Percentiles rank a stretch among this genome's conserved stretches.
Evolutionary conservation across 2,329 filamentous ascomycete species (phyloP).

Genomic region (Trichocomaceae sp.): DNA sequence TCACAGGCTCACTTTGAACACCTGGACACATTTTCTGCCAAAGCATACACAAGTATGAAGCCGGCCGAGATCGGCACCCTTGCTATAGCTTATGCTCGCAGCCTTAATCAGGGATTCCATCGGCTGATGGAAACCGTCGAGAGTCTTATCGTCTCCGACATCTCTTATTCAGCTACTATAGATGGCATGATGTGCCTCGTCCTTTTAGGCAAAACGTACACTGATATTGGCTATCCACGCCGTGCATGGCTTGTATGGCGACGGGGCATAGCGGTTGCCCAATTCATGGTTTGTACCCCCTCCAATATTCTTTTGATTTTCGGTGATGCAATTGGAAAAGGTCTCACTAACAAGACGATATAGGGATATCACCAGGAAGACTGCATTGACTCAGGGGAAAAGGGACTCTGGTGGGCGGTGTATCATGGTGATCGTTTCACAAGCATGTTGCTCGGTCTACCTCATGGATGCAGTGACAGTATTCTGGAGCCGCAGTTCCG

Average conservation of each 20-base stretch:
- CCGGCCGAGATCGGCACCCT: neutral
- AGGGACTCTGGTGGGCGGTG: neutral
- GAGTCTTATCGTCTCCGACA: neutral
- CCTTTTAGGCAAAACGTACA: constrained; percentile 1
- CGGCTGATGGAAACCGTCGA: neutral
- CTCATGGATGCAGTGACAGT: constrained; percentile 1
- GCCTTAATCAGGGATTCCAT: neutral
- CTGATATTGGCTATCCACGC: constrained; percentile 2
- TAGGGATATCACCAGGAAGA: constrained; percentile 1
- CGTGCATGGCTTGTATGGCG: neutral
- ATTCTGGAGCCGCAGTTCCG: neutral
- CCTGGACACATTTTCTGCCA: neutral
- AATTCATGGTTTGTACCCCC: neutral
- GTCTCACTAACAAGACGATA: neutral
- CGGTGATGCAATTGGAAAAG: too few relatives aligned
- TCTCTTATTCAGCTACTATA: neutral
- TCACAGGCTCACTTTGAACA: constrained; percentile 1
- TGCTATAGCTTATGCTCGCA: constrained; percentile 2
- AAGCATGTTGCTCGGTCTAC: constrained; percentile 1
- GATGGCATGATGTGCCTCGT: constrained; percentile 1
- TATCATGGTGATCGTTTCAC: constrained; percentile 3
- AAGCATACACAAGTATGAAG: constrained; percentile 1
- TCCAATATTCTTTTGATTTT: neutral
- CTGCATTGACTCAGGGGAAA: neutral
- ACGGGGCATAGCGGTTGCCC: neutral